phyloP scores from a whole-genome alignment of 2,329 filamentous ascomycete species.

The Mollisia scopiformis region DNA sequence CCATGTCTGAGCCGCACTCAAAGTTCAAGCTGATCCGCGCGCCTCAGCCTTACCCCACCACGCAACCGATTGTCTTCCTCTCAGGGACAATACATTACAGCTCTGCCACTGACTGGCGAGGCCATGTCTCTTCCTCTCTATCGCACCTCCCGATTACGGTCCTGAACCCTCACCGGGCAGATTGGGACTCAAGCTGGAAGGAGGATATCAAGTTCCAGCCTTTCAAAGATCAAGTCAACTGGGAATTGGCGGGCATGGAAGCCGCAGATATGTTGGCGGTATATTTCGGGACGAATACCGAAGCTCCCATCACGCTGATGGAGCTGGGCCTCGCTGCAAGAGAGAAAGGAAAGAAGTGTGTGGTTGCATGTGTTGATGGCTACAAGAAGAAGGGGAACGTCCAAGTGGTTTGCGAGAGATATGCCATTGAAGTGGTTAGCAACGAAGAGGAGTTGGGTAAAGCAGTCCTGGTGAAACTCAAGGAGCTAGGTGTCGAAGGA shows the following conservation, averaged over 20 bases:
- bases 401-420: conserved; percentile 55
- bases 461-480: conserved; percentile 33
- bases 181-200: conserved; percentile 58
- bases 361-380: conserved; percentile 50
- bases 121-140: conserved; percentile 45
- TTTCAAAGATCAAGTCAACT: conserved; percentile 58
- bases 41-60: conserved; percentile 16
- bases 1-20: neutral
- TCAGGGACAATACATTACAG: conserved; percentile 54
- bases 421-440: conserved; percentile 47
- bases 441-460: conserved; percentile 45
- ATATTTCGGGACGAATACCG: conserved; percentile 55
- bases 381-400: conserved; percentile 66
- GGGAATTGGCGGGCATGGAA: conserved; percentile 63
- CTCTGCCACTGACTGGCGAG: conserved; percentile 49
- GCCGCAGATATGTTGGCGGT: conserved; percentile 56
- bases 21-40: conserved; percentile 18
- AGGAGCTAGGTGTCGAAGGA: neutral
- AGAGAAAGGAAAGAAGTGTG: conserved; percentile 48
- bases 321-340: conserved; percentile 59
- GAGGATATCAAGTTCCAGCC: conserved; percentile 50
- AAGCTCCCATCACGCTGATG: conserved; percentile 60
- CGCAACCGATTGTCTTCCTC: conserved; percentile 51
- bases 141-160: conserved; percentile 52
- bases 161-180: conserved; percentile 56